Conservation (phyloP, 2,329 filamentous ascomycete species). For the Alternaria ethzedia region DNA sequence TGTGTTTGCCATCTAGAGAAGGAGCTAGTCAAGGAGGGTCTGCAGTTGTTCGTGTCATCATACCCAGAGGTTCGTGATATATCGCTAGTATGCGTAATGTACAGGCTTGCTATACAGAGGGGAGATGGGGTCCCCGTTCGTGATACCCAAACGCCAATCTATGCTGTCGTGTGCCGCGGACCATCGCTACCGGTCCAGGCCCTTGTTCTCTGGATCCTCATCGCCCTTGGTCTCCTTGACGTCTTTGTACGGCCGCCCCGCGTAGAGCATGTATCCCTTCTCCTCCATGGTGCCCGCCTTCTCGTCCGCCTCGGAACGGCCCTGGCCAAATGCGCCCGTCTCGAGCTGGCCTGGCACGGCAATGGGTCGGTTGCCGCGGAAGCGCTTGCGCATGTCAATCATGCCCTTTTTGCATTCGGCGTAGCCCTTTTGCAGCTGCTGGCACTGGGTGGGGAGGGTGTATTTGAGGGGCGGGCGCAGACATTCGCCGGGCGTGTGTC, state of each 20-base stretch:
- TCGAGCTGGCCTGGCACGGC: constrained; percentile 46
- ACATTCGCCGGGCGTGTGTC: constrained; percentile 85
- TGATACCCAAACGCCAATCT: constrained; percentile 13
- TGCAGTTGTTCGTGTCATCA: neutral
- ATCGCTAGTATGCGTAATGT: constrained; percentile 7
- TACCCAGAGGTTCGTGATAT: neutral
- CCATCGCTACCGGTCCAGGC: constrained; percentile 19
- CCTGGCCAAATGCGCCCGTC: constrained; percentile 41
- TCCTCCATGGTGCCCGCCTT: constrained; percentile 46
- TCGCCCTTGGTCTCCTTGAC: constrained; percentile 39
- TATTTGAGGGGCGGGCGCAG: constrained; percentile 81
- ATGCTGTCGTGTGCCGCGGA: constrained; percentile 7
- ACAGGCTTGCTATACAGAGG: constrained; percentile 21
- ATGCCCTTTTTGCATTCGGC: constrained; percentile 94
- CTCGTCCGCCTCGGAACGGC: constrained; percentile 36
- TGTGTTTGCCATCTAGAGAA: constrained; percentile 28
- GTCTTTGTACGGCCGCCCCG: constrained; percentile 39
- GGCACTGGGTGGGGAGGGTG: constrained; percentile 83
- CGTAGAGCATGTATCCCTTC: constrained; percentile 49
- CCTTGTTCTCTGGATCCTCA: constrained; percentile 33
- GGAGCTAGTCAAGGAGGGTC: neutral
- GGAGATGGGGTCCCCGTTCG: neutral
- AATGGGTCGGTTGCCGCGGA: constrained; percentile 90
- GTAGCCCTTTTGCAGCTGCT: constrained; percentile 88
- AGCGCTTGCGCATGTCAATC: constrained; percentile 98